A percentile compares a stretch with the other conserved stretches of the same genome.
These are phyloP conservation scores for Solanum lycopersicoides DNA, from an alignment of 257 asterid species.

Conservation along the genomic window DNA sequence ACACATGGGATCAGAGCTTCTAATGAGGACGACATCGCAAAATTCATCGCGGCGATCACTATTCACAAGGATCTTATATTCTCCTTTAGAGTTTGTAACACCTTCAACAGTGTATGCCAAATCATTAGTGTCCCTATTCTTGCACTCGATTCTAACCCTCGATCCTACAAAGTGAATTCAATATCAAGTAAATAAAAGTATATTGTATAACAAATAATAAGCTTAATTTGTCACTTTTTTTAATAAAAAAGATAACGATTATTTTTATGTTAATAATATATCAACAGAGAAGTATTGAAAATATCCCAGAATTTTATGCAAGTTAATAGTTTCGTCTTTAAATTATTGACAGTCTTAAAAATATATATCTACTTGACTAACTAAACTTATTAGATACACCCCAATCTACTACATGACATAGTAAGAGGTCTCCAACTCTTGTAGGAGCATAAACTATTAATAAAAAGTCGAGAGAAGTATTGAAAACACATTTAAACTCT, in stretches of 20 bases:
- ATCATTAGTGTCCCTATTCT: slow-evolving; percentile 4
- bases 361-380: too few relatives aligned
- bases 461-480: too few relatives aligned
- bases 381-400: too few relatives aligned
- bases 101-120: slow-evolving; percentile 22
- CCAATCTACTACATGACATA: too few relatives aligned
- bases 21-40: slow-evolving; percentile 38
- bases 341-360: too few relatives aligned
- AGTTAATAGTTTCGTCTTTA: too few relatives aligned
- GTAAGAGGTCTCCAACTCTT: too few relatives aligned
- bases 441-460: too few relatives aligned
- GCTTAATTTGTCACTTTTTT: neutral
- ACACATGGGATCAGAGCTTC: slow-evolving; percentile 49
- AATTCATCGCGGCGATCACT: slow-evolving; percentile 47
- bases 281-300: too few relatives aligned
- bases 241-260: neutral
- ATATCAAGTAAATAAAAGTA: neutral
- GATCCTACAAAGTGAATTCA: slow-evolving; percentile 24
- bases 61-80: slow-evolving; percentile 34
- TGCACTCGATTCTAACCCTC: slow-evolving; percentile 52
- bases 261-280: neutral
- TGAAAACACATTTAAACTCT: too few relatives aligned
- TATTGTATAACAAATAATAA: neutral
- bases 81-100: slow-evolving; percentile 30
- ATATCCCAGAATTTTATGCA: too few relatives aligned